Conservation (phyloP, 2,329 filamentous ascomycete species). For the Penicillium concentricum region DNA sequence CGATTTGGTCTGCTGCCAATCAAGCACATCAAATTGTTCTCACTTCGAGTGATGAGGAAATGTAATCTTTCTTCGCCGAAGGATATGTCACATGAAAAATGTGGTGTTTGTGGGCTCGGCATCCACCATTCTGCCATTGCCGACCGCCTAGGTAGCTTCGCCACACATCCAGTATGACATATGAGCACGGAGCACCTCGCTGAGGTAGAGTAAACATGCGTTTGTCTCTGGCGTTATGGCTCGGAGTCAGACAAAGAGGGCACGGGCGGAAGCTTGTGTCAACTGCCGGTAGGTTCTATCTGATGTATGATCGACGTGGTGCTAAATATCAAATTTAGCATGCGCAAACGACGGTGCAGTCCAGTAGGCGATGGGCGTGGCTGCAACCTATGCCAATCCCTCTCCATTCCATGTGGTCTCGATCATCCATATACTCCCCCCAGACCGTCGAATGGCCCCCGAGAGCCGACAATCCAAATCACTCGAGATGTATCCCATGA, state of each 20-base stretch:
- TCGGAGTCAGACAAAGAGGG: neutral
- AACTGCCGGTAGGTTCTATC: neutral
- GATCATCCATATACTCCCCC: neutral
- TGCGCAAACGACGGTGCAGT: constrained; percentile 18
- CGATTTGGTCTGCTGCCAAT: no score
- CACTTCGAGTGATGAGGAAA: no score
- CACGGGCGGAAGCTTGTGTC: neutral
- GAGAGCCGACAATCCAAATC: neutral
- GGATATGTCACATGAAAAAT: no score
- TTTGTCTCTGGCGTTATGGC: neutral
- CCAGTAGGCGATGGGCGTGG: constrained; percentile 9
- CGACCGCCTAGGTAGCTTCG: no score
- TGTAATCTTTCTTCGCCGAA: no score
- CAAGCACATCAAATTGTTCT: no score
- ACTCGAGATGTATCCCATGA: constrained; percentile 2
- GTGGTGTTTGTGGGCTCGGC: no score
- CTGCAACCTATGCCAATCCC: constrained; percentile 16
- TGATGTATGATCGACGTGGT: no score
- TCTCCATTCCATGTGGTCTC: constrained; percentile 12
- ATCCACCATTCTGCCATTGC: no score
- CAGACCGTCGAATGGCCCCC: neutral
- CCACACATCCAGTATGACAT: no score
- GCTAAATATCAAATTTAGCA: neutral
- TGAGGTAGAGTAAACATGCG: no score
- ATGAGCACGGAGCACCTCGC: no score